phyloP scores from a whole-genome alignment of 345 rosid species.

The Rhodamnia rubescens region DNA sequence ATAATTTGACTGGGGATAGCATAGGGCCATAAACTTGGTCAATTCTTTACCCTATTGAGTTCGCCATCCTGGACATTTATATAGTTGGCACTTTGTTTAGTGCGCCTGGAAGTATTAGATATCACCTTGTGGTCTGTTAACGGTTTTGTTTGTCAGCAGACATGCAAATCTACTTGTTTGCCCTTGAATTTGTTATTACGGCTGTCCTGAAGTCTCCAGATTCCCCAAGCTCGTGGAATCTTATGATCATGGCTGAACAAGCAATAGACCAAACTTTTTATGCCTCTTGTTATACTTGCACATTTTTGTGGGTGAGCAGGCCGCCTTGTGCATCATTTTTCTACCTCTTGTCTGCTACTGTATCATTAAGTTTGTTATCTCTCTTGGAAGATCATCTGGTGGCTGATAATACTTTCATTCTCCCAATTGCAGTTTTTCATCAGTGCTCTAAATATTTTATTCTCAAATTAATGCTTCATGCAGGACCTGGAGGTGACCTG shows the following conservation, averaged over 20 bases:
- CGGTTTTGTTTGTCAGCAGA: not conserved
- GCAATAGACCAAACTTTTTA: not conserved
- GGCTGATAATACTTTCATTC: not conserved
- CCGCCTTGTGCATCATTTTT: not conserved
- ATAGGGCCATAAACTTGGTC: not conserved
- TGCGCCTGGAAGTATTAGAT: not conserved
- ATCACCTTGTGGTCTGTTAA: not conserved
- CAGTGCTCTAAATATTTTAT: not conserved
- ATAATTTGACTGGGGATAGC: not conserved
- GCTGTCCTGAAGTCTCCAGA: too few species aligned
- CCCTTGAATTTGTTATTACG: too few species aligned
- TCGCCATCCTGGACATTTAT: not conserved
- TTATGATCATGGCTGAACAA: not conserved
- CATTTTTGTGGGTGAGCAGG: not conserved
- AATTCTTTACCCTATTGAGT: not conserved
- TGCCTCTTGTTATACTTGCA: not conserved
- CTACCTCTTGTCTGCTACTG: not conserved
- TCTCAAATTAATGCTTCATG: not conserved
- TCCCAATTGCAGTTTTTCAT: not conserved
- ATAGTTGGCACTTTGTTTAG: not conserved
- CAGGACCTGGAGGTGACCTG: conserved; percentile 79
- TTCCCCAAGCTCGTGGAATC: not conserved
- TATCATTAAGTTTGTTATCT: not conserved
- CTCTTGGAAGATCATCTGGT: not conserved
- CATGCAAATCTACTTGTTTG: not conserved